These are phyloP conservation scores for Gossypioides kirkii DNA, from an alignment of 345 rosid species.

Conservation along the genomic window DNA sequence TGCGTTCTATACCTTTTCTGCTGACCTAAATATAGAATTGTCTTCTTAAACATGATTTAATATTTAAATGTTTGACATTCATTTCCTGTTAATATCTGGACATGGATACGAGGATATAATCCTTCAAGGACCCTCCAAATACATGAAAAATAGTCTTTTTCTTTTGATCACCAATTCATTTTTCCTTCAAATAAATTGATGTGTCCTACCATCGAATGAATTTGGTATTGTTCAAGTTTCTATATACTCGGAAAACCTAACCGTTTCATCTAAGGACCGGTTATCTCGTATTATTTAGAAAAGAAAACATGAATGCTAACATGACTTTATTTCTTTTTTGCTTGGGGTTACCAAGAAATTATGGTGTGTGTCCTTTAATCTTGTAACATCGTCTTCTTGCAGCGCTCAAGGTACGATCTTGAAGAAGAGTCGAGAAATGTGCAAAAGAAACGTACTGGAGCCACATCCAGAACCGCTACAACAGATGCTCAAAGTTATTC, in stretches of 20 bases:
- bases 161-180: neutral
- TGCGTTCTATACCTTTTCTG: neutral
- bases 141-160: neutral
- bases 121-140: neutral
- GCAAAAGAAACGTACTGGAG: constrained; percentile 56
- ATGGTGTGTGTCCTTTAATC: neutral
- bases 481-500: constrained; percentile 46
- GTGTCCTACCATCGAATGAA: neutral
- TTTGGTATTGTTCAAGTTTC: neutral
- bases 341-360: neutral
- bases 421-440: constrained; percentile 73
- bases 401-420: constrained; percentile 76
- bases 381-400: constrained; percentile 18
- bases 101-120: neutral
- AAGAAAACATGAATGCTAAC: neutral
- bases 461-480: constrained; percentile 38
- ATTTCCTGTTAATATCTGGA: no score
- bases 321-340: neutral
- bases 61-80: neutral
- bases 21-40: neutral
- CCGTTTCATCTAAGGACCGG: no score
- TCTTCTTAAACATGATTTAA: neutral
- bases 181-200: neutral
- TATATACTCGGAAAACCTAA: neutral
- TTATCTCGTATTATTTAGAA: neutral